Conservation (phyloP, 371 early-diverging fungal genomes). For the Mortierella sp. region DNA sequence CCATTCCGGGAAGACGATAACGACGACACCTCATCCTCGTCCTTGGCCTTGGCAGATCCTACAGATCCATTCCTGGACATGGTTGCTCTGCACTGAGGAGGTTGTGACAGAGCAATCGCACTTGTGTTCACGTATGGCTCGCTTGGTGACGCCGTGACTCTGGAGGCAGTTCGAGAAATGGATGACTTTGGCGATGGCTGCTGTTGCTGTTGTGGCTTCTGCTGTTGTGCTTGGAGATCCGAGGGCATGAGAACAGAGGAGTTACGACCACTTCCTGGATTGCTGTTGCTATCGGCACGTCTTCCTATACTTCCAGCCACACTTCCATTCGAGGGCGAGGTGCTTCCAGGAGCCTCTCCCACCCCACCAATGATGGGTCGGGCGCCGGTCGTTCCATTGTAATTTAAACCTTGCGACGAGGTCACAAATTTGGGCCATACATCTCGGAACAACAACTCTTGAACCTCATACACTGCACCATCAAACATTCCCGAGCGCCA, state of each 20-base stretch:
- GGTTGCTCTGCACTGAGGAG: too few species aligned
- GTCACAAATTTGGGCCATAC: constrained; percentile 53
- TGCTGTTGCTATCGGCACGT: background rate
- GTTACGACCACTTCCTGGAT: constrained; percentile 1
- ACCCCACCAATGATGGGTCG: background rate
- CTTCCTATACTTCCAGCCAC: too few species aligned
- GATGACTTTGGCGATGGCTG: constrained; percentile 21
- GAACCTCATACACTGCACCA: constrained; percentile 34
- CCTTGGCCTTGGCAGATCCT: background rate
- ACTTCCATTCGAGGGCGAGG: background rate
- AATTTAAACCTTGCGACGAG: constrained; percentile 32
- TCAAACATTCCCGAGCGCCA: constrained; percentile 49
- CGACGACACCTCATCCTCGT: constrained; percentile 20
- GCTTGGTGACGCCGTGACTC: background rate
- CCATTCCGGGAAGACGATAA: constrained; percentile 11
- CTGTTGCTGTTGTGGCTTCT: background rate
- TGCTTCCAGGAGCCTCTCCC: background rate
- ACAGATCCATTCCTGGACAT: constrained; percentile 4
- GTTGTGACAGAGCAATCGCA: too few species aligned
- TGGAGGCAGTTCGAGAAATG: constrained; percentile 16
- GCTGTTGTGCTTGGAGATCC: constrained; percentile 12
- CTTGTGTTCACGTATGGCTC: too few species aligned
- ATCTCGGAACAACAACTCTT: constrained; percentile 49
- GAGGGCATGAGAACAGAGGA: constrained; percentile 5
- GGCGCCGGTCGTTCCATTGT: background rate